phyloP scores from a whole-genome alignment of 805 yeast genomes.

The Spathaspora sp. region DNA sequence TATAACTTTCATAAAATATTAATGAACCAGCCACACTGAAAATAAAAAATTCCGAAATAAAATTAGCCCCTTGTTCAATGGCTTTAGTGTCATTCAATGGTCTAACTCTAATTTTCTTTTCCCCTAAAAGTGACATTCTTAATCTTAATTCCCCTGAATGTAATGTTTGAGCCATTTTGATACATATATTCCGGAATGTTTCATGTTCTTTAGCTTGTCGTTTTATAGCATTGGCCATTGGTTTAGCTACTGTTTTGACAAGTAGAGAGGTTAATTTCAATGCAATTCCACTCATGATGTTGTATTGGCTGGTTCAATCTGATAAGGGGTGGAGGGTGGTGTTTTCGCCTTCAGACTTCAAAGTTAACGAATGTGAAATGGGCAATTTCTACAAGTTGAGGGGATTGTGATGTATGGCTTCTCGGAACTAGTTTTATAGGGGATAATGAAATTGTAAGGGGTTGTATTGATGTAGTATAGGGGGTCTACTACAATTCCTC shows the following conservation, averaged over 20 bases:
- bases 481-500: no score
- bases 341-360: not conserved
- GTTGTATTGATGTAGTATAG: not conserved
- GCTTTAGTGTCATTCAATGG: constrained; percentile 83
- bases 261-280: constrained; percentile 69
- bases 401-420: no score
- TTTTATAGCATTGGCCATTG: constrained; percentile 68
- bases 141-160: constrained; percentile 64
- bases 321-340: not conserved
- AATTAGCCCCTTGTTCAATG: constrained; percentile 75
- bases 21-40: constrained; percentile 79
- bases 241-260: constrained; percentile 74
- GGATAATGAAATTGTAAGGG: not conserved
- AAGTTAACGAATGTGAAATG: not conserved
- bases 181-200: constrained; percentile 57
- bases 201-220: constrained; percentile 74
- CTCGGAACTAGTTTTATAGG: not conserved
- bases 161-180: constrained; percentile 65
- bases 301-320: not conserved
- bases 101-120: constrained; percentile 51
- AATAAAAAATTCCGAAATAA: constrained; percentile 72
- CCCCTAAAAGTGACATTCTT: constrained; percentile 58
- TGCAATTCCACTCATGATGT: constrained; percentile 71
- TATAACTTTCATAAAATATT: constrained; percentile 65
- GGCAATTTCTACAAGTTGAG: not conserved